These are phyloP conservation scores for Metarhizium robertsii DNA, from an alignment of 2,329 filamentous ascomycete species.

Conservation along the genomic window DNA sequence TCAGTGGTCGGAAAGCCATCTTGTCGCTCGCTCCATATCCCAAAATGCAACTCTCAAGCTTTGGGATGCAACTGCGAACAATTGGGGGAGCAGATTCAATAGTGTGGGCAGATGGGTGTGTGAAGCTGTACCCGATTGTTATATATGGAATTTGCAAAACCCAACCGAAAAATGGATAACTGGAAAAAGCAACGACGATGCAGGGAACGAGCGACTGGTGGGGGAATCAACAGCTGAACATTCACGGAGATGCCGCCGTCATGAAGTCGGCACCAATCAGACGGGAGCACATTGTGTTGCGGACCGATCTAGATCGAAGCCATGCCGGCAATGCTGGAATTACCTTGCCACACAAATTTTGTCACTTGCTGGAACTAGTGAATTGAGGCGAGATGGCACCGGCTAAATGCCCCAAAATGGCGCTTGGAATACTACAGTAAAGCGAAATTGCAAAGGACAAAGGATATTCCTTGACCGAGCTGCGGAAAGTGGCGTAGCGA, in stretches of 20 bases:
- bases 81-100: too few species aligned
- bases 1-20: not conserved
- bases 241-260: not conserved
- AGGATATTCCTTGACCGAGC: too few species aligned
- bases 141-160: too few species aligned
- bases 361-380: not conserved
- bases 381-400: not conserved
- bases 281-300: not conserved
- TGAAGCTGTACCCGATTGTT: too few species aligned
- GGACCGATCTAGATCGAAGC: not conserved
- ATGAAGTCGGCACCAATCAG: not conserved
- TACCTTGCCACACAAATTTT: not conserved
- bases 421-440: too few species aligned
- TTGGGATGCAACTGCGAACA: too few species aligned
- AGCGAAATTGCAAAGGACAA: too few species aligned
- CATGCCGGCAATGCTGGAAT: not conserved
- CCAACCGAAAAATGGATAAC: not conserved
- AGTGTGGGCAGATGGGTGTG: too few species aligned
- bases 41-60: too few species aligned
- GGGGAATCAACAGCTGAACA: not conserved
- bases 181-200: not conserved
- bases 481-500: too few species aligned
- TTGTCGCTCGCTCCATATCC: too few species aligned
- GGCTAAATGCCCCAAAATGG: too few species aligned
- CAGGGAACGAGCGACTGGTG: not conserved